These are phyloP conservation scores for Fusarium begoniae DNA, from an alignment of 2,329 filamentous ascomycete genomes.

Conservation along the genomic window DNA sequence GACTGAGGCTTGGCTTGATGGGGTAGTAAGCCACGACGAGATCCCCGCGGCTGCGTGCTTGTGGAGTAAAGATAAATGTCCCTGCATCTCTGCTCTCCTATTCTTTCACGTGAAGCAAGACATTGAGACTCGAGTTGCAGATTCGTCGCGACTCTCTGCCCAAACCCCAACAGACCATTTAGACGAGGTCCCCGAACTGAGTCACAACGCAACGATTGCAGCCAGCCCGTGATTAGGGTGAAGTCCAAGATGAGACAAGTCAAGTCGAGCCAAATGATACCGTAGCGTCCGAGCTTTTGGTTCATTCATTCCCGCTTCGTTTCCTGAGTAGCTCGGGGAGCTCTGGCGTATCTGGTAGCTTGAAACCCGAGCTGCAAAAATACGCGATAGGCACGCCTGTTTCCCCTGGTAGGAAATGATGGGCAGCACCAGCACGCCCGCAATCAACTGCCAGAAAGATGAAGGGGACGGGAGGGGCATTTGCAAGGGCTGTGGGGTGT, in stretches of 20 bases:
- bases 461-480: slow-evolving; percentile 32
- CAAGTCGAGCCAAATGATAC: neutral
- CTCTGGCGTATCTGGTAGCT: slow-evolving; percentile 10
- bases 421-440: slow-evolving; percentile 9
- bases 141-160: neutral
- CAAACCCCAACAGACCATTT: neutral
- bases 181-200: neutral
- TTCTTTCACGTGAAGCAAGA: slow-evolving; percentile 27
- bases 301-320: slow-evolving; percentile 23
- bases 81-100: slow-evolving; percentile 8
- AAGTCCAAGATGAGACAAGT: neutral
- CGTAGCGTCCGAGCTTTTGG: slow-evolving; percentile 5
- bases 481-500: slow-evolving; percentile 19
- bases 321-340: slow-evolving; percentile 9
- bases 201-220: neutral
- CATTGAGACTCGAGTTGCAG: neutral
- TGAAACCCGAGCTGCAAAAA: neutral
- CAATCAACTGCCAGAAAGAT: slow-evolving; percentile 24
- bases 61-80: slow-evolving; percentile 16
- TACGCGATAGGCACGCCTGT: slow-evolving; percentile 4
- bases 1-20: neutral
- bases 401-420: slow-evolving; percentile 17
- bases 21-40: slow-evolving; percentile 9
- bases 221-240: neutral
- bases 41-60: slow-evolving; percentile 4